Base-by-base conservation (phyloP, 148 eudicot species). In the Limonium bicolor region DNA sequence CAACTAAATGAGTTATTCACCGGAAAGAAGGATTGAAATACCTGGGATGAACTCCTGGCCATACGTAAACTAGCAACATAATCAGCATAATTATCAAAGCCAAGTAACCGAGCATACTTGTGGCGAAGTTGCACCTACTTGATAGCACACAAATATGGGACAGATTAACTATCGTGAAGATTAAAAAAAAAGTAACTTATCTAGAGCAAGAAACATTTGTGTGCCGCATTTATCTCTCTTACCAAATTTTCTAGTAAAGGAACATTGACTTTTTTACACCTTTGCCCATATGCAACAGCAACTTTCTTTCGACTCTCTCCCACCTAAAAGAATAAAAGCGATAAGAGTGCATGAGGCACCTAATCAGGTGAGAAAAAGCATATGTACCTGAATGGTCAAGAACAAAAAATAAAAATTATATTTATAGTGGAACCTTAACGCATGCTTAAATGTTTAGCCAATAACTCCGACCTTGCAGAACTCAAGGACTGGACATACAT, bases 1-100 rank as follows among this genome's bases (percentile, higher is more conserved):
- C n/a, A n/a, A n/a, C n/a, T n/a, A n/a, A n/a, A n/a, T n/a, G n/a
- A n/a, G n/a, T n/a, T n/a, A n/a, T n/a, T 41, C 46, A 9, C 17
- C 22, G 25, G 17, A 22, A 1, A 23, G 59, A 45, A 70, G 34
- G 19, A 29, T 31, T 16, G 14, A 53, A 63, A 63, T 26, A 88
- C 99, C 99, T 85, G 84, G 23, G 85, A 58, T 19, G 94, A 81
- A 28, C 70, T 71, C 48, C 71, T 85, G 33, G 82, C 88, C 99
- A 90, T 85, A 61, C 95, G 71, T 51, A 47, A 55, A 54, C 65
- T 49, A 51, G 66, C 61, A 46, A 77, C 82, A 65, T 75, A 90
- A 22, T 85, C 99, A 42, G 99, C 94, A 63, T 72, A 90, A 53
- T 76, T 85, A 25, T 78, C 64, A 63, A 72, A 85, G 51, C 95